Evolutionary conservation across 768 basidiomycete species (phyloP).

Genomic region (Naganishia vaughanmartiniae): DNA sequence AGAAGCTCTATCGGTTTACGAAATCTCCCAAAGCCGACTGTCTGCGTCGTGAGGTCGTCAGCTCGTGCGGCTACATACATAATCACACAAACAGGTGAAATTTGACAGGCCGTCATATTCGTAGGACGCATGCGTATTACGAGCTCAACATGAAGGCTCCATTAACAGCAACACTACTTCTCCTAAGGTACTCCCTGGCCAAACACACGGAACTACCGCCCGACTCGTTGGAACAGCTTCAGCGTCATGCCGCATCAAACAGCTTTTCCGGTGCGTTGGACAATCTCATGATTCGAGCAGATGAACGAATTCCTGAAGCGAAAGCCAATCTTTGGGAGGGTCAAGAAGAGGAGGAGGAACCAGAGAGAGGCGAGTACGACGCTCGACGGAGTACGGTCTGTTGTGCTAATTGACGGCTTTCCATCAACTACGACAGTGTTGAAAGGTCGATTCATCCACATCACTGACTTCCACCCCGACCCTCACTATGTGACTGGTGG

Average conservation of each 20-base stretch:
- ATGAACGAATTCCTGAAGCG: background rate
- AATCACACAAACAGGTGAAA: background rate
- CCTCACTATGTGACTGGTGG: slow-evolving; percentile 44
- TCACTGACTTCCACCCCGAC: slow-evolving; percentile 52
- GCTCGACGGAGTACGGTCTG: too few species aligned
- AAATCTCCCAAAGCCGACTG: too few species aligned
- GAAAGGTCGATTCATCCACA: slow-evolving; percentile 49
- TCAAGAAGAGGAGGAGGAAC: background rate
- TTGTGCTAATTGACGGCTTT: background rate
- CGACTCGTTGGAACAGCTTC: background rate
- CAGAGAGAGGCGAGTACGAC: slow-evolving; percentile 9
- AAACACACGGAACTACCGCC: background rate
- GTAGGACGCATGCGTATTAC: slow-evolving; percentile 1
- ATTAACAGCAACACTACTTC: slow-evolving; percentile 12
- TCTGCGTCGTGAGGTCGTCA: too few species aligned
- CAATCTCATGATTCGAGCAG: background rate
- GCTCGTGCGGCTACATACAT: too few species aligned
- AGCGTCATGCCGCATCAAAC: background rate
- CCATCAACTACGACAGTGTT: slow-evolving; percentile 15
- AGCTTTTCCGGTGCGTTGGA: background rate
- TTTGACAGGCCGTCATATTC: background rate
- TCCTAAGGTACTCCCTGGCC: background rate
- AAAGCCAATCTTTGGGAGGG: background rate
- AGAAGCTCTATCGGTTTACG: too few species aligned
- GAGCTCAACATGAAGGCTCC: background rate